Base-by-base conservation (phyloP, 1,139 yeast genomes). In the Scheffersomyces titani region DNA sequence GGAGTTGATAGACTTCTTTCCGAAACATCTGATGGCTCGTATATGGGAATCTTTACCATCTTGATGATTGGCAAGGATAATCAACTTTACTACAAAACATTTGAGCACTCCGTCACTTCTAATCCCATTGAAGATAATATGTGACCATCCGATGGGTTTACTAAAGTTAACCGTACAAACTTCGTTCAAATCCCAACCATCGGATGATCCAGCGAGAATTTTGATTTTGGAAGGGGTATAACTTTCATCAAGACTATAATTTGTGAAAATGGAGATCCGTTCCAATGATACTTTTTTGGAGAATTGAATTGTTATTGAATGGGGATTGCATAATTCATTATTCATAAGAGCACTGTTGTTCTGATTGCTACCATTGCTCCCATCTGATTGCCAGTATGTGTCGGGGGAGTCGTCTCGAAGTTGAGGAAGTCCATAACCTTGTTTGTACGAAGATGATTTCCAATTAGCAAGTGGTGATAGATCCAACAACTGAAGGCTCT, bases 41-140 rank as follows among this genome's bases (percentile, higher is more conserved):
- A 96, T 78, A 70, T 92, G 98, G 1, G 97, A 89, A 71, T 96
- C 99, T 68, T 94, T 94, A 51, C 99, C 99, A 69, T 92, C 94
- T 68, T 93, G 98, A 66, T 92, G 98, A 67, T 94, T 96, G 1
- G 92, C 84, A 36, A 87, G 76, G 24, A 96, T 82, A n/a, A 83
- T 74, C 30, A 96, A 68, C 60, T 92, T 85, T 6, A 94, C 73
- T 64, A 88, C 78, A 65, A 89, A 91, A 58, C 97, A 87, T 64
- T 90, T 88, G 56, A 93, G 73, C 0, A 88, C 83, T 1, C 84
- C 86, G 62, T 78, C 86, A 49, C 75, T 76, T 54, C 92, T 73
- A 3, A 84, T 80, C 5, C 88, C 86, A 55, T 84, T 84, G 70
- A 92, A 88, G 3, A 82, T 80, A 13, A 93, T 76, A 64, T 88